Evolutionary conservation across 805 yeast species (phyloP), one percentile per base, ranked within the genome.

Genomic region (Hanseniaspora clermontiae): DNA sequence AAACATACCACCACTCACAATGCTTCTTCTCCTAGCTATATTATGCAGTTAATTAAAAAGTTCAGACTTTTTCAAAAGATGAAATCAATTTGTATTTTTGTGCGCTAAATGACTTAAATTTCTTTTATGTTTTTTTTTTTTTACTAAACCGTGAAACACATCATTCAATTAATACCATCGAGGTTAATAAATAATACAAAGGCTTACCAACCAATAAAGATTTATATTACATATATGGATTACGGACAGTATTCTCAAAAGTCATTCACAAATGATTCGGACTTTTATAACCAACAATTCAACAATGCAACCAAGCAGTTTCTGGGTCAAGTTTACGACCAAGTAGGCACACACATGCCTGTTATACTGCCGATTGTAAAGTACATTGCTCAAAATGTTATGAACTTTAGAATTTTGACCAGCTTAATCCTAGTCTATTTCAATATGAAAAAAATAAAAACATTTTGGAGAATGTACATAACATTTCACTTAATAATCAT

Each of bases 361-460:
- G 36, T 46, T 1, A 9, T 31, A 3, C 39, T 46, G 31, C 51
- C 57, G 5, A 12, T 39, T 27, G 17, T 53, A 2, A 27, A 34
- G 24, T 46, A 38, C 37, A n/a, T 53, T 6, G 38, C 20, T 20
- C 42, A 37, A 12, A 38, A 53, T 19, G 10, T 53, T 3, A 29
- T 53, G 27, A 53, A 46, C 19, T 10, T 53, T 6, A 45, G 49
- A 46, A 39, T 20, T n/a, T 6, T 53, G 7, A 31, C 42, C 11
- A 53, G 47, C 14, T 2, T 46, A 7, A 6, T 32, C 1, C 5
- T 53, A 2, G 10, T 53, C 6, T 19, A 45, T 14, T 38, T 53
- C 17, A 46, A 45, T 19, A 29, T 46, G 19, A 53, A 32, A n/a
- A 53, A 46, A 31, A 38, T 53, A 12, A 46, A 40, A 19, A 46